phyloP scores from a whole-genome alignment of 352 stramenopile species.

The Phytophthora sojae region DNA sequence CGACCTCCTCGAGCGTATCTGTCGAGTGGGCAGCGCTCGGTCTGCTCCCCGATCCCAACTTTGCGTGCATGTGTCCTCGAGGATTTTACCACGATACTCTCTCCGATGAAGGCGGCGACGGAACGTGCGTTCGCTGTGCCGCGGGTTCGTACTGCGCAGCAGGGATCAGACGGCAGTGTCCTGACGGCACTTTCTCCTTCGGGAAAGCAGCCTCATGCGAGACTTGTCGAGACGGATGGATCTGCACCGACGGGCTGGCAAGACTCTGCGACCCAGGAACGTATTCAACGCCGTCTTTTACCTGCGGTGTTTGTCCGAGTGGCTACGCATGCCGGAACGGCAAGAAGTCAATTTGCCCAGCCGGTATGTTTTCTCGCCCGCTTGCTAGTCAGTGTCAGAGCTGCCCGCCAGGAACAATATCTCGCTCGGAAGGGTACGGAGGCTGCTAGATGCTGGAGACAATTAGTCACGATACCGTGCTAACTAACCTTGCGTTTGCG shows the following conservation, averaged over 20 bases:
- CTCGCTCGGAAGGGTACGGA: conserved; percentile 45
- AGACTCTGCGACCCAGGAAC: conserved; percentile 64
- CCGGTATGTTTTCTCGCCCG: conserved; percentile 51
- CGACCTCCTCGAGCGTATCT: conserved; percentile 27
- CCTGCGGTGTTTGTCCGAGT: conserved; percentile 52
- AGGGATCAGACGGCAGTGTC: conserved; percentile 60
- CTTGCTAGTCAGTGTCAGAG: conserved; percentile 58
- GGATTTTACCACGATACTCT: conserved; percentile 59
- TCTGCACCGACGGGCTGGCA: conserved; percentile 63
- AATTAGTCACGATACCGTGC: background rate
- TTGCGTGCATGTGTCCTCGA: conserved; percentile 63
- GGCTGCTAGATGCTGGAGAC: background rate
- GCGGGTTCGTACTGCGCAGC: conserved; percentile 66
- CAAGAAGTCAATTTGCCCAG: conserved; percentile 49
- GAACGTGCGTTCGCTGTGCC: conserved; percentile 57
- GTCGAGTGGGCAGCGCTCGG: conserved; percentile 66
- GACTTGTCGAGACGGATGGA: conserved; percentile 64
- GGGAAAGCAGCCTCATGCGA: conserved; percentile 62
- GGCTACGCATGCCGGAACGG: conserved; percentile 71
- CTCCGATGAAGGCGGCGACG: conserved; percentile 6
- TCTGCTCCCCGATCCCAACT: conserved; percentile 59
- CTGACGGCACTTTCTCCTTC: conserved; percentile 64
- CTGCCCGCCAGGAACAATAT: conserved; percentile 70
- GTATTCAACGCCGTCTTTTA: conserved; percentile 46
- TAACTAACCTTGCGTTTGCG: conserved; percentile 2